Percentiles rank a stretch among this genome's conserved stretches.
Conservation (phyloP, 83 land plant species). For the Thuja plicata region DNA sequence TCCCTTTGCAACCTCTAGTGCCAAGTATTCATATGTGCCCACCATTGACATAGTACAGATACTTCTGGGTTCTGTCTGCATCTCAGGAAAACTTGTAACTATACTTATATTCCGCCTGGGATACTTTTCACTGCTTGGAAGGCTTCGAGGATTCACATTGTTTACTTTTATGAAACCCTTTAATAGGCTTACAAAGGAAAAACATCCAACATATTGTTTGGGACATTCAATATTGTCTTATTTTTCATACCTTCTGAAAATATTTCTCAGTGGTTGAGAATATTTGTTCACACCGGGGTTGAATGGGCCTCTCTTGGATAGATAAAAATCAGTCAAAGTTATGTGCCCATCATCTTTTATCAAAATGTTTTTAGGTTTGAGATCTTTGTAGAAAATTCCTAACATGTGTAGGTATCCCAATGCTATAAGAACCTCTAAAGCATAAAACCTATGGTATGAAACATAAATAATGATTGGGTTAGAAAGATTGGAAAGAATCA, state of each 20-base stretch:
- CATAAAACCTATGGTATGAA: neutral
- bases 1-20: conserved; percentile 66
- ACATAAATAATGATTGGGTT: no score
- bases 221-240: no score
- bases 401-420: conserved; percentile 25
- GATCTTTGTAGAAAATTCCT: conserved; percentile 14
- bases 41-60: conserved; percentile 65
- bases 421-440: conserved; percentile 22
- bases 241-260: no score
- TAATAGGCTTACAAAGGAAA: no score
- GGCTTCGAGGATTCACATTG: no score
- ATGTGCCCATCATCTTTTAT: conserved; percentile 23
- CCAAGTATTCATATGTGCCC: conserved; percentile 70
- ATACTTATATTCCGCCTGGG: conserved; percentile 20
- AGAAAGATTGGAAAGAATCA: no score
- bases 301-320: conserved; percentile 47
- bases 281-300: conserved; percentile 29
- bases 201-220: no score
- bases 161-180: no score
- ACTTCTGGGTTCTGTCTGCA: conserved; percentile 55
- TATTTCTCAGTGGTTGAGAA: neutral
- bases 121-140: no score
- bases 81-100: conserved; percentile 24
- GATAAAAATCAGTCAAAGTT: conserved; percentile 11
- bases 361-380: conserved; percentile 23